Conservation (phyloP, 2,329 filamentous ascomycete genomes). For the Furcasterigmium sp. region DNA sequence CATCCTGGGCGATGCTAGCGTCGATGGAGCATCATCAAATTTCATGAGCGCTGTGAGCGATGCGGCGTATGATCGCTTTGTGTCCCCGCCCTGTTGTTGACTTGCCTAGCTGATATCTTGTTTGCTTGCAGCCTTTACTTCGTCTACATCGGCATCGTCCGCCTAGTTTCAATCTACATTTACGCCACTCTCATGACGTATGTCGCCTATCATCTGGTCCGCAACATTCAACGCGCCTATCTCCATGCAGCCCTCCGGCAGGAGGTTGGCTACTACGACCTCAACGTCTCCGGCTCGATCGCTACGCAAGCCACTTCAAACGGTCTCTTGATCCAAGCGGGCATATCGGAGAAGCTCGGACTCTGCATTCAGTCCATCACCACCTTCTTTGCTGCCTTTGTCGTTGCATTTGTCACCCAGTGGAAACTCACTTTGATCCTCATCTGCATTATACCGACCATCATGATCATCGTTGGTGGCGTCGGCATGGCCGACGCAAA, state of each 20-base stretch:
- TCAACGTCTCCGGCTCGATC: conserved; percentile 28
- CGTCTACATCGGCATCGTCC: conserved; percentile 19
- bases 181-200: conserved; percentile 39
- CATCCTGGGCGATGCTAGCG: conserved; percentile 14
- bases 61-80: not conserved
- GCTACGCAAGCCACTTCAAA: conserved; percentile 35
- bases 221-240: conserved; percentile 40
- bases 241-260: conserved; percentile 44
- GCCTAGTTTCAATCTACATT: conserved; percentile 16
- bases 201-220: conserved; percentile 42
- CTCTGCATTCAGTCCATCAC: conserved; percentile 24
- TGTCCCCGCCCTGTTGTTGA: too few relatives aligned
- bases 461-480: conserved; percentile 10
- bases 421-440: conserved; percentile 36
- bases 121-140: conserved; percentile 16
- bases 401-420: conserved; percentile 27
- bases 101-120: too few relatives aligned
- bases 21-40: conserved; percentile 7
- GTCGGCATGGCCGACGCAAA: conserved; percentile 16
- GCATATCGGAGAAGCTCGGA: conserved; percentile 28
- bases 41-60: conserved; percentile 13
- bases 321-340: conserved; percentile 26
- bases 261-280: conserved; percentile 44
- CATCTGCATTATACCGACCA: conserved; percentile 30
- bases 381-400: conserved; percentile 27